phyloP scores from a whole-genome alignment of 352 stramenopile genomes.

The Phytophthora rubi region DNA sequence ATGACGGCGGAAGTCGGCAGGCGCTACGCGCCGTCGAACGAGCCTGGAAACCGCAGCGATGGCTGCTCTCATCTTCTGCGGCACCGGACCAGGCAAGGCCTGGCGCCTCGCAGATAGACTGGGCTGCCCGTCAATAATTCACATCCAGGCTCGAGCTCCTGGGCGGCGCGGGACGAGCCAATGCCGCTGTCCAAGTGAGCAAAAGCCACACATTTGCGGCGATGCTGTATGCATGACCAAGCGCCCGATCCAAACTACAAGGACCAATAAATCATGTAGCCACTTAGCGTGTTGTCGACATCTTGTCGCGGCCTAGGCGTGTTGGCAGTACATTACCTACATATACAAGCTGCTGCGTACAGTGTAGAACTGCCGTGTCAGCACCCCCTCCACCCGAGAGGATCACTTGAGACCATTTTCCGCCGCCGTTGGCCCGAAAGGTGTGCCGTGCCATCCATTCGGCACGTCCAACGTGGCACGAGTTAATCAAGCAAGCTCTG shows the following conservation, averaged over 20 bases:
- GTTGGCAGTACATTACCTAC: not conserved
- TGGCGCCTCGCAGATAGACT: conserved; percentile 16
- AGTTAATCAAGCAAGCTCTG: conserved; percentile 32
- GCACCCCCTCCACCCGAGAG: not conserved
- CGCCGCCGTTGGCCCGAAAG: not conserved
- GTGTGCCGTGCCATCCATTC: conserved; percentile 19
- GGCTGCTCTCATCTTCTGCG: conserved; percentile 47
- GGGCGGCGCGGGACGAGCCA: conserved; percentile 40
- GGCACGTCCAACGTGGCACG: conserved; percentile 33
- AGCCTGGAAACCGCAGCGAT: conserved; percentile 41
- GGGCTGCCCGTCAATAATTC: conserved; percentile 41
- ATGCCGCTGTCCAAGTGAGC: not conserved
- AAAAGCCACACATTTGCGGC: conserved; percentile 1
- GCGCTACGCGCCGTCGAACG: conserved; percentile 28
- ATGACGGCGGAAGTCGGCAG: conserved; percentile 26
- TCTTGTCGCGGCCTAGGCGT: conserved; percentile 1
- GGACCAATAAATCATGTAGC: not conserved
- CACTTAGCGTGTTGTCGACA: conserved; percentile 3
- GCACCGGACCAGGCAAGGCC: conserved; percentile 35
- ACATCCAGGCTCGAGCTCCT: conserved; percentile 40
- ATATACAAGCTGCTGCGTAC: not conserved
- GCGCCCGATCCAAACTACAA: not conserved
- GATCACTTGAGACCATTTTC: not conserved
- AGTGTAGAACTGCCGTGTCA: not conserved
- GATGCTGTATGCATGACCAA: conserved; percentile 8